A percentile compares a stretch with the other conserved stretches of the same genome.
phyloP scores from a whole-genome alignment of 2,329 filamentous ascomycete species.

The Bisporella sp. region DNA sequence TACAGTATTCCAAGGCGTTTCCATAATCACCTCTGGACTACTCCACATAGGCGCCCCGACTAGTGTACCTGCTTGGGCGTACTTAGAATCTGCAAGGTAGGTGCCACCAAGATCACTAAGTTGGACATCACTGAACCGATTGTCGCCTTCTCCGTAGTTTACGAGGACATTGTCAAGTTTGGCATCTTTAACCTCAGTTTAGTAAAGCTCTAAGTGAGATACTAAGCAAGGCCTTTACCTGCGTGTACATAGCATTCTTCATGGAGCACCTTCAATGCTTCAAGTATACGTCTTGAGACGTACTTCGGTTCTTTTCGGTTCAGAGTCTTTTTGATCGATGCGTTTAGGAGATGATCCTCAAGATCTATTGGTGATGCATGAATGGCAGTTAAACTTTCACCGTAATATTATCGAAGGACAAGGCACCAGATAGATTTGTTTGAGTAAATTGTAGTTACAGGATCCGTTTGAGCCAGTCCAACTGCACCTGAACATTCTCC shows the following conservation, averaged over 20 bases:
- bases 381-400: no score
- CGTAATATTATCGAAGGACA: no score
- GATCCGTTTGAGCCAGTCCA: no score
- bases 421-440: no score
- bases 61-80: constrained; percentile 5
- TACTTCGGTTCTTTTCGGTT: constrained; percentile 9
- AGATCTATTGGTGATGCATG: no score
- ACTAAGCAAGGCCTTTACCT: not conserved
- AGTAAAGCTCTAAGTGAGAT: not conserved
- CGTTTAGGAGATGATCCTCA: constrained; percentile 10
- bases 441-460: no score
- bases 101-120: constrained; percentile 7
- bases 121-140: constrained; percentile 6
- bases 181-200: constrained; percentile 4
- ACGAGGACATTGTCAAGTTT: constrained; percentile 28
- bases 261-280: constrained; percentile 9
- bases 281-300: constrained; percentile 7
- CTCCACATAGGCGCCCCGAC: constrained; percentile 10
- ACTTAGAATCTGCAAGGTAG: constrained; percentile 10
- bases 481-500: no score
- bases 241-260: constrained; percentile 8
- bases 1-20: constrained; percentile 9
- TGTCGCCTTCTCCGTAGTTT: constrained; percentile 6
- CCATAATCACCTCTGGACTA: constrained; percentile 9
- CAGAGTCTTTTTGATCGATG: constrained; percentile 6